phyloP scores from a whole-genome alignment of 306 rosid genomes.

The Gillenia trifoliata region DNA sequence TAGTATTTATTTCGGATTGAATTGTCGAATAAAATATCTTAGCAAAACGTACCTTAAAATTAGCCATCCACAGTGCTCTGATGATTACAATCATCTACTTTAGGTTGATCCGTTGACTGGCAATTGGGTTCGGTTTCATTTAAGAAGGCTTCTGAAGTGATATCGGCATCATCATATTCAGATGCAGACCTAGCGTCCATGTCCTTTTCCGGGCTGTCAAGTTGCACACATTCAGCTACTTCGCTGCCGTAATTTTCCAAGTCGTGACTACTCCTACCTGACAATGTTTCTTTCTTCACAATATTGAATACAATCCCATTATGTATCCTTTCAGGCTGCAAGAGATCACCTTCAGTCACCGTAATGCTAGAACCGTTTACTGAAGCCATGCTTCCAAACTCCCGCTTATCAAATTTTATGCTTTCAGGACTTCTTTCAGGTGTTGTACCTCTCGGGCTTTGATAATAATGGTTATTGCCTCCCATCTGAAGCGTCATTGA shows the following conservation, averaged over 20 bases:
- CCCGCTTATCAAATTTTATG: conserved; percentile 46
- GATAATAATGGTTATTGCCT: conserved; percentile 33
- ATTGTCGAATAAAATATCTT: neutral
- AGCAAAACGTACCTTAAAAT: conserved; percentile 11
- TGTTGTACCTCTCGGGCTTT: conserved; percentile 43
- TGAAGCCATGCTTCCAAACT: conserved; percentile 39
- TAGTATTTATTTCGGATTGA: neutral
- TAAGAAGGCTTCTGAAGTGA: conserved; percentile 7
- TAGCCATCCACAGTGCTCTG: conserved; percentile 22
- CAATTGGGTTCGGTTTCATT: conserved; percentile 14
- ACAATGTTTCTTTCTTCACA: conserved; percentile 73
- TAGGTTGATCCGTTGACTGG: conserved; percentile 18
- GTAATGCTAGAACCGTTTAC: conserved; percentile 46
- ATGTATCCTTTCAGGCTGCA: conserved; percentile 82
- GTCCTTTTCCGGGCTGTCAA: conserved; percentile 62
- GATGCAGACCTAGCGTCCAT: conserved; percentile 61
- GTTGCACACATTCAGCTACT: conserved; percentile 63
- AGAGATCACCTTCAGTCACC: conserved; percentile 80
- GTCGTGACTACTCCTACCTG: conserved; percentile 52
- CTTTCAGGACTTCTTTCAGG: conserved; percentile 54
- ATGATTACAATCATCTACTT: conserved; percentile 19
- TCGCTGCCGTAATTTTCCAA: conserved; percentile 46
- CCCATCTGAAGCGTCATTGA: conserved; percentile 27
- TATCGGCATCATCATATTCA: conserved; percentile 43
- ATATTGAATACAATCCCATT: conserved; percentile 79